Conservation (phyloP, 1,284 basidiomycete genomes). For the Marasmius tenuissimus region DNA sequence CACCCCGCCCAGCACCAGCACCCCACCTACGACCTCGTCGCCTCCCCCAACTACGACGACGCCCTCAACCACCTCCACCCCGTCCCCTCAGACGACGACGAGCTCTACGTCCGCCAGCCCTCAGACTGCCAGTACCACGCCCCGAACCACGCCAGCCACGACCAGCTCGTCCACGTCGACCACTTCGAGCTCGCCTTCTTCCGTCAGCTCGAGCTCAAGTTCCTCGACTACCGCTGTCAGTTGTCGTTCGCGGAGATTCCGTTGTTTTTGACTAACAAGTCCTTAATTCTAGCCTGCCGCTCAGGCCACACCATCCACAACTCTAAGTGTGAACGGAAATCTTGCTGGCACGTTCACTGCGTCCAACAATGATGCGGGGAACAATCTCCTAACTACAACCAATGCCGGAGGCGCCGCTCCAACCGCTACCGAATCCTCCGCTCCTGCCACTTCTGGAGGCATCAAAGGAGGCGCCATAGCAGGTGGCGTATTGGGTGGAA, state of each 20-base stretch:
- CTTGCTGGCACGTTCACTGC: not conserved
- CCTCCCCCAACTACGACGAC: not conserved
- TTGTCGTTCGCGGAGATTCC: not conserved
- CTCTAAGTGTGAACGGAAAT: too few species aligned
- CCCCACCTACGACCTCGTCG: not conserved
- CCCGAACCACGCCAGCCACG: not conserved
- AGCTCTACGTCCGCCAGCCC: not conserved
- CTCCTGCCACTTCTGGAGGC: slow-evolving; percentile 9
- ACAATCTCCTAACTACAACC: too few species aligned
- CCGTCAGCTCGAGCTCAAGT: not conserved
- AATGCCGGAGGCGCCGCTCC: too few species aligned
- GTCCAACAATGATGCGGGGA: not conserved
- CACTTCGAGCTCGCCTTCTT: not conserved
- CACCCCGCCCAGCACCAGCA: not conserved
- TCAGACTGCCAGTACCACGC: not conserved
- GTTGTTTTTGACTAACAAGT: not conserved
- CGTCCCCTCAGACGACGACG: not conserved
- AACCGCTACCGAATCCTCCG: slow-evolving; percentile 11
- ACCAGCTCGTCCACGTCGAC: not conserved
- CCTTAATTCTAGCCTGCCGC: not conserved
- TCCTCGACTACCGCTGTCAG: slow-evolving; percentile 2
- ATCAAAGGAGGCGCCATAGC: slow-evolving; percentile 17
- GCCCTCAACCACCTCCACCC: not conserved
- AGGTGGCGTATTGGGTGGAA: slow-evolving; percentile 15
- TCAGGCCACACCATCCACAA: not conserved